A percentile compares a stretch with the other conserved stretches of the same genome.
These are phyloP conservation scores for Yamadazyma scolyti DNA, from an alignment of 805 yeast genomes.

Conservation along the genomic window DNA sequence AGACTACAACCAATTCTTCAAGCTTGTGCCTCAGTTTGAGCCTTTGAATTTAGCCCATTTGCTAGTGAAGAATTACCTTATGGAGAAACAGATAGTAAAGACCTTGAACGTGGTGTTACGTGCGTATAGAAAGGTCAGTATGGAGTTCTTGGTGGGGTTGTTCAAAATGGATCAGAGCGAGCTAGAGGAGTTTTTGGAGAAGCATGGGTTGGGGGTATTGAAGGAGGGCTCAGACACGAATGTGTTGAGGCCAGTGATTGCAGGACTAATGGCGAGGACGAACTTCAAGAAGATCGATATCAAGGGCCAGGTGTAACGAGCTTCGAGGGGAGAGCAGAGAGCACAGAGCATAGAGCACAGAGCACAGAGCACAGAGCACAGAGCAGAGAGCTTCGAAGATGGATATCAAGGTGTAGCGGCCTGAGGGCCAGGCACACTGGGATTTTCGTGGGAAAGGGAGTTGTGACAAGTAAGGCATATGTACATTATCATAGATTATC, in stretches of 20 bases:
- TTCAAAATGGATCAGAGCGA: conserved; percentile 39
- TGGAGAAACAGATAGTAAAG: conserved; percentile 54
- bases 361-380: no score
- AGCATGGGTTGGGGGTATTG: conserved; percentile 32
- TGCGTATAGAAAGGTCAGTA: conserved; percentile 48
- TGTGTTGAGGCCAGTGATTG: conserved; percentile 31
- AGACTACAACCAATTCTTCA: conserved; percentile 50
- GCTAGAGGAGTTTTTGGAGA: conserved; percentile 39
- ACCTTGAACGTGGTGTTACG: conserved; percentile 54
- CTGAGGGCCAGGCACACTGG: no score
- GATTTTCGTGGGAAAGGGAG: no score
- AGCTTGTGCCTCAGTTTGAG: conserved; percentile 15
- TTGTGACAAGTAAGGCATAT: no score
- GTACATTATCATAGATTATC: no score
- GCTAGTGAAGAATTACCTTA: conserved; percentile 39
- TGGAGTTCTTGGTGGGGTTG: conserved; percentile 33
- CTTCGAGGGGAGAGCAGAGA: no score
- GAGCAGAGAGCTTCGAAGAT: no score
- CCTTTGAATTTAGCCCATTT: conserved; percentile 17
- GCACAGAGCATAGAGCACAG: no score
- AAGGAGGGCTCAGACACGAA: conserved; percentile 26
- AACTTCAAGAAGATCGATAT: conserved; percentile 68
- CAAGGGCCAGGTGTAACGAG: conserved; percentile 70
- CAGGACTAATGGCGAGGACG: conserved; percentile 27
- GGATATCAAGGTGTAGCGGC: no score